Conservation (phyloP, 2,329 filamentous ascomycete genomes). For the Diaporthe sp. region DNA sequence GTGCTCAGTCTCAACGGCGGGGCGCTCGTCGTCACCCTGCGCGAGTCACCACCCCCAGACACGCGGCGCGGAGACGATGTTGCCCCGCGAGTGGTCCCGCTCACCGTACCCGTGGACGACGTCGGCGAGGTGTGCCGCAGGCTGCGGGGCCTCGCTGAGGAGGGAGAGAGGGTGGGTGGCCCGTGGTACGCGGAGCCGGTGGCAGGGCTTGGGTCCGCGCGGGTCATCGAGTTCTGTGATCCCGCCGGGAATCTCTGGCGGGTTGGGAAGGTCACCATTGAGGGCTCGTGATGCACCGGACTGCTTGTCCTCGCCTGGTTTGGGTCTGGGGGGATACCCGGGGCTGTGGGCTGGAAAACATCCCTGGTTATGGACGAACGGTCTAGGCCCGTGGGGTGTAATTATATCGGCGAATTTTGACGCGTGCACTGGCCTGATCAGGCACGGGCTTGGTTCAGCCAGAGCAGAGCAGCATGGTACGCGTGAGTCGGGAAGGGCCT, state of each 20-base stretch:
- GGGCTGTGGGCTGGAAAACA: neutral
- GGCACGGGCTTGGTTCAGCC: no score
- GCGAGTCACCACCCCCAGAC: neutral
- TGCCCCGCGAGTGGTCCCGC: neutral
- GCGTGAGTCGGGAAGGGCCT: neutral
- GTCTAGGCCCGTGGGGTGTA: neutral
- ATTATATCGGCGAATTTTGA: neutral
- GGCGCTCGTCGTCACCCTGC: slow-evolving; percentile 11
- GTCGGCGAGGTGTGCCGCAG: slow-evolving; percentile 12
- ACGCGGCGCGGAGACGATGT: neutral
- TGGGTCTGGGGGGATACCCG: neutral
- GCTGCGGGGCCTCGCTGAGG: neutral
- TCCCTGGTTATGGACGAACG: neutral
- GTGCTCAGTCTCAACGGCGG: slow-evolving; percentile 12
- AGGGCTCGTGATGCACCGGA: neutral
- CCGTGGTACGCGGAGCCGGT: neutral
- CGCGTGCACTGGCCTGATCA: neutral
- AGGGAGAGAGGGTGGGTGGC: neutral
- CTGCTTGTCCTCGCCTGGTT: neutral
- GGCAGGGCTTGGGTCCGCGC: neutral
- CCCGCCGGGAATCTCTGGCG: slow-evolving; percentile 30
- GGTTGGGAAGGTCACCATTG: neutral
- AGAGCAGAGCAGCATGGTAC: neutral
- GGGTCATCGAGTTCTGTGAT: slow-evolving; percentile 19
- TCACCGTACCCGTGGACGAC: slow-evolving; percentile 26